These are phyloP conservation scores for Coemansia sp. DNA, from an alignment of 192 early-diverging fungal species.

Conservation along the genomic window DNA sequence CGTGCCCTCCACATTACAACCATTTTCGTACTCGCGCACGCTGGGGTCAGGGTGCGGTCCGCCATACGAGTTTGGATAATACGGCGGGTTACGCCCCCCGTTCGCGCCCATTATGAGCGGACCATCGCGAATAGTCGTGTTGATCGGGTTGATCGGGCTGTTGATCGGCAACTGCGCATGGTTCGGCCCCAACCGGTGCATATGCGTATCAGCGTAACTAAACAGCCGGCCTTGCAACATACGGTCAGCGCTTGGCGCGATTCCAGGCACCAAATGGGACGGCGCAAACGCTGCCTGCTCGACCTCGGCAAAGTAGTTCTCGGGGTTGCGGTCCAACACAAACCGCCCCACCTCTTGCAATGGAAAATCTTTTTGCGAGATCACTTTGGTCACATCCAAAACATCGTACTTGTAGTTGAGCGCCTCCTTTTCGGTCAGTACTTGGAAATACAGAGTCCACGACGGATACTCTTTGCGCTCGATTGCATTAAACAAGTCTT, in stretches of 20 bases:
- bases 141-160: slow-evolving; percentile 45
- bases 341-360: slow-evolving; percentile 67
- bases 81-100: slow-evolving; percentile 60
- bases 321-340: slow-evolving; percentile 66
- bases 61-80: slow-evolving; percentile 62
- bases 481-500: slow-evolving; percentile 64
- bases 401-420: slow-evolving; percentile 62
- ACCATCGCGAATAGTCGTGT: slow-evolving; percentile 70
- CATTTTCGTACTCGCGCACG: slow-evolving; percentile 29
- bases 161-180: slow-evolving; percentile 72
- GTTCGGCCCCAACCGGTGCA: slow-evolving; percentile 68
- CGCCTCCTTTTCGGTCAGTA: slow-evolving; percentile 60
- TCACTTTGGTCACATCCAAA: slow-evolving; percentile 68
- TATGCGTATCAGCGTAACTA: slow-evolving; percentile 70
- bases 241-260: slow-evolving; percentile 63
- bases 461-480: slow-evolving; percentile 61
- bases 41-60: slow-evolving; percentile 43
- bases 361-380: slow-evolving; percentile 65
- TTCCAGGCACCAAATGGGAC: slow-evolving; percentile 66
- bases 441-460: slow-evolving; percentile 65
- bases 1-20: slow-evolving; percentile 41
- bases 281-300: slow-evolving; percentile 73
- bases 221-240: slow-evolving; percentile 74
- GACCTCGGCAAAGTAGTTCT: slow-evolving; percentile 74
- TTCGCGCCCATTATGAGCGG: slow-evolving; percentile 55